Conservation (phyloP, 768 basidiomycete species). For the Rhizopogon roseolus region DNA sequence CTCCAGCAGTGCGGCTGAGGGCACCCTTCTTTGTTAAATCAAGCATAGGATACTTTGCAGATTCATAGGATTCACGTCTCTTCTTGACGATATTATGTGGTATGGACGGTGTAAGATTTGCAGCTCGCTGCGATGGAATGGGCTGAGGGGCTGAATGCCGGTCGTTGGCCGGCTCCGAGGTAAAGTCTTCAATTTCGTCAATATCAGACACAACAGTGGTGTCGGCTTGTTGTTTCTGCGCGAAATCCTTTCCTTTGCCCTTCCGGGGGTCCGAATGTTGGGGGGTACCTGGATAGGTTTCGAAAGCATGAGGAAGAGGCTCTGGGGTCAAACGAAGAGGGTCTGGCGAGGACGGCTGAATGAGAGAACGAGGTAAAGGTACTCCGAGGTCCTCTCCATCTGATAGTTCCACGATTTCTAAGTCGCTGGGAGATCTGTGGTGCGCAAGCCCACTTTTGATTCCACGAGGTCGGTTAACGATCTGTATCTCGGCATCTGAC, state of each 20-base stretch:
- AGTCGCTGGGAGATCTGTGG: conserved; percentile 4
- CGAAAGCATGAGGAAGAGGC: conserved; percentile 13
- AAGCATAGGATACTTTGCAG: neutral
- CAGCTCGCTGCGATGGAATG: neutral
- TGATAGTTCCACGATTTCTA: conserved; percentile 17
- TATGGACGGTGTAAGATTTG: neutral
- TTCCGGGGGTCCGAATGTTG: conserved; percentile 7
- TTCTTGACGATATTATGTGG: conserved; percentile 10
- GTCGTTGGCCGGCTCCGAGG: conserved; percentile 17
- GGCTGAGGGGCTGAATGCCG: neutral
- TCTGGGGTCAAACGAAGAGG: neutral
- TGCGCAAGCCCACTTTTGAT: neutral
- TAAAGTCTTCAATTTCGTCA: conserved; percentile 6
- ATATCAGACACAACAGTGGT: conserved; percentile 1
- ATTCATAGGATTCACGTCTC: conserved; percentile 9
- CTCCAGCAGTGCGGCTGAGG: neutral
- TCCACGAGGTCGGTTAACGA: conserved; percentile 3
- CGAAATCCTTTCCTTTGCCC: conserved; percentile 13
- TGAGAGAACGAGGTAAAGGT: conserved; percentile 9
- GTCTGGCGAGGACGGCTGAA: conserved; percentile 19
- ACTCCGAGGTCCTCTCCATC: conserved; percentile 17
- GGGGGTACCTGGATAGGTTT: conserved; percentile 12
- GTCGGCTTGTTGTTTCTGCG: neutral
- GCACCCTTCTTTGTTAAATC: conserved; percentile 3
- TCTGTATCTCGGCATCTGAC: conserved; percentile 20